These are phyloP conservation scores for Pseudogymnoascus sp. DNA, from an alignment of 2,329 filamentous ascomycete species.

Conservation along the genomic window DNA sequence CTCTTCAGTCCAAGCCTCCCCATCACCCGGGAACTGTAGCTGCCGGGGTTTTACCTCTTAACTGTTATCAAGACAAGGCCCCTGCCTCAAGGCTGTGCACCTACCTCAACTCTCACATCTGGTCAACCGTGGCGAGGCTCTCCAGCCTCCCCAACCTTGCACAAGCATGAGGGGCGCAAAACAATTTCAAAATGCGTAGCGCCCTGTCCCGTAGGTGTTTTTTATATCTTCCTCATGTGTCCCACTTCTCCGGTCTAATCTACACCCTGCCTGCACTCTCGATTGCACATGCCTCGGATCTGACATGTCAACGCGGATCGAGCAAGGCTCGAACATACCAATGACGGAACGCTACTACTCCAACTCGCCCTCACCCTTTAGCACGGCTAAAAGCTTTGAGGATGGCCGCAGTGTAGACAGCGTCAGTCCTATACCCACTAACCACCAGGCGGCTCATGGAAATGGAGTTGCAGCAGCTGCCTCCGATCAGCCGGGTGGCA, in stretches of 20 bases:
- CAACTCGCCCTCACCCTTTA: not conserved
- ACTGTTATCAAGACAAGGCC: not conserved
- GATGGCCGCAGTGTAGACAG: not conserved
- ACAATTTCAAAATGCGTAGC: not conserved
- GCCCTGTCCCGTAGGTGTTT: not conserved
- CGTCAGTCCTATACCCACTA: not conserved
- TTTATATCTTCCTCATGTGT: not conserved
- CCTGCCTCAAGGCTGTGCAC: not conserved
- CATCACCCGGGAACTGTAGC: not conserved
- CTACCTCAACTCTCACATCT: not conserved
- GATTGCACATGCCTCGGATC: not conserved
- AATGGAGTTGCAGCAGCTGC: not conserved
- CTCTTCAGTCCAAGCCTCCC: not conserved
- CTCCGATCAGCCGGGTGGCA: conserved; percentile 5
- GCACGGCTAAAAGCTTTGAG: not conserved
- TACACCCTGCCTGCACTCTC: not conserved
- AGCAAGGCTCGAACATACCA: conserved; percentile 3
- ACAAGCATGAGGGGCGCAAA: not conserved
- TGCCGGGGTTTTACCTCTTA: not conserved
- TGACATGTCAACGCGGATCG: not conserved
- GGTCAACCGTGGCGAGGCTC: not conserved
- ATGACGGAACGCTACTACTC: not conserved
- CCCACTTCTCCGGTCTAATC: not conserved
- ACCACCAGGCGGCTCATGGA: not conserved
- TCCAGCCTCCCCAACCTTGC: not conserved